Evolutionary conservation across 306 rosid genomes (phyloP).

Genomic region (Prosopis cineraria): DNA sequence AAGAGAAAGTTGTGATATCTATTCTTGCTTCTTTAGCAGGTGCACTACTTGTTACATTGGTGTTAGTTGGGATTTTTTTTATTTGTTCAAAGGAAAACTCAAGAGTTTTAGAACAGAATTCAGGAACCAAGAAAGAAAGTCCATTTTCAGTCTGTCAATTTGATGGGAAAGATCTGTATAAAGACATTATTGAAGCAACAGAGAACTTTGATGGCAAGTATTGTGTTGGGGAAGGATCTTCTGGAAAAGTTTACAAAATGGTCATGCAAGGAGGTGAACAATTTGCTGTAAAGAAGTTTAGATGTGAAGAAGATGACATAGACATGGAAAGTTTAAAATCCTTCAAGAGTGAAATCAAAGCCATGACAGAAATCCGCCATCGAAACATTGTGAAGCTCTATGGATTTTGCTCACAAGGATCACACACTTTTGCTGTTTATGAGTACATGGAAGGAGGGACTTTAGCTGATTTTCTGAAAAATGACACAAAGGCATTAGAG

Average conservation of each 20-base stretch:
- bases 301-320: not conserved
- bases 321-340: not conserved
- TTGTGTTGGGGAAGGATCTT: slow-evolving; percentile 34
- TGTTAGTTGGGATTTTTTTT: not conserved
- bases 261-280: slow-evolving; percentile 23
- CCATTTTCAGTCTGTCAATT: slow-evolving; percentile 27
- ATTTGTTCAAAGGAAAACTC: not conserved
- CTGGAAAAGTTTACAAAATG: slow-evolving; percentile 3
- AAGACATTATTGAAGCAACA: slow-evolving; percentile 32
- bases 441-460: slow-evolving; percentile 3
- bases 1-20: not conserved
- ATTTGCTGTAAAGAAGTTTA: slow-evolving; percentile 40
- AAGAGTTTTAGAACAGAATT: not conserved
- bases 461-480: not conserved
- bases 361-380: slow-evolving; percentile 33
- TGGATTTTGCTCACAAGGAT: not conserved
- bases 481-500: not conserved
- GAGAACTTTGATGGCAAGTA: slow-evolving; percentile 27
- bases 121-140: not conserved
- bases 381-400: not conserved
- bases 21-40: not conserved
- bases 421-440: not conserved
- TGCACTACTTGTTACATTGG: not conserved
- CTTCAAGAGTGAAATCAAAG: slow-evolving; percentile 31
- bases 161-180: slow-evolving; percentile 30